Evolutionary conservation across 495 filamentous ascomycete genomes (phyloP).

Genomic region (Paragyromitra xinjiangensis): DNA sequence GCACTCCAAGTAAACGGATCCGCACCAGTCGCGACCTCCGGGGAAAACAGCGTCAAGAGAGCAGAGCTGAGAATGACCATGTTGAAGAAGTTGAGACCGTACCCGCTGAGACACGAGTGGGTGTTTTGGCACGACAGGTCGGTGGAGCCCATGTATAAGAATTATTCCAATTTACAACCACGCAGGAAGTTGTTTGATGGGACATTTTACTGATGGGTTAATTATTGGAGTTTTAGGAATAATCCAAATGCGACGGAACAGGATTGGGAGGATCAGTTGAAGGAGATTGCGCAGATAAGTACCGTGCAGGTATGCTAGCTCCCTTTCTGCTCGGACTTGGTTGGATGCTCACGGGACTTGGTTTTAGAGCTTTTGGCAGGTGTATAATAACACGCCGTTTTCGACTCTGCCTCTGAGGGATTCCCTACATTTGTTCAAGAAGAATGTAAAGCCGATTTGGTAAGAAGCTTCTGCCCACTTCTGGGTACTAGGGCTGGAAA

Average conservation of each 20-base stretch:
- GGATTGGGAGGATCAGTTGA: slow-evolving; percentile 57
- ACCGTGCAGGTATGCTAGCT: slow-evolving; percentile 52
- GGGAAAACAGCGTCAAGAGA: slow-evolving; percentile 47
- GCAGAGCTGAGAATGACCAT: slow-evolving; percentile 57
- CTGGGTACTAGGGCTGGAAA: not conserved
- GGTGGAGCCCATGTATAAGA: slow-evolving; percentile 35
- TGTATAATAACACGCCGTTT: slow-evolving; percentile 87
- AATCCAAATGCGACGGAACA: slow-evolving; percentile 51
- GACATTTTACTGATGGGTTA: not conserved
- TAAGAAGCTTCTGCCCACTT: slow-evolving; percentile 20
- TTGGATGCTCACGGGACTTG: slow-evolving; percentile 7
- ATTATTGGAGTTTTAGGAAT: slow-evolving; percentile 20
- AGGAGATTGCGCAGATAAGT: slow-evolving; percentile 57
- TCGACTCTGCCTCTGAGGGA: slow-evolving; percentile 79
- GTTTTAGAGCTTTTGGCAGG: slow-evolving; percentile 80
- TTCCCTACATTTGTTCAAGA: slow-evolving; percentile 87
- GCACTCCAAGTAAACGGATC: slow-evolving; percentile 54
- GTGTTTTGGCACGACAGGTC: slow-evolving; percentile 58
- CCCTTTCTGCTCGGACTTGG: not conserved
- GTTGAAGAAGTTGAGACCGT: slow-evolving; percentile 57
- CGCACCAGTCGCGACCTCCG: slow-evolving; percentile 11
- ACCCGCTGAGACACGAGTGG: slow-evolving; percentile 57
- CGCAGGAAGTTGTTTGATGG: not conserved
- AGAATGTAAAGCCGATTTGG: slow-evolving; percentile 85
- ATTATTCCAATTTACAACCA: not conserved